These are phyloP conservation scores for Talaromyces sp. DNA, from an alignment of 2,329 filamentous ascomycete species.

Conservation along the genomic window DNA sequence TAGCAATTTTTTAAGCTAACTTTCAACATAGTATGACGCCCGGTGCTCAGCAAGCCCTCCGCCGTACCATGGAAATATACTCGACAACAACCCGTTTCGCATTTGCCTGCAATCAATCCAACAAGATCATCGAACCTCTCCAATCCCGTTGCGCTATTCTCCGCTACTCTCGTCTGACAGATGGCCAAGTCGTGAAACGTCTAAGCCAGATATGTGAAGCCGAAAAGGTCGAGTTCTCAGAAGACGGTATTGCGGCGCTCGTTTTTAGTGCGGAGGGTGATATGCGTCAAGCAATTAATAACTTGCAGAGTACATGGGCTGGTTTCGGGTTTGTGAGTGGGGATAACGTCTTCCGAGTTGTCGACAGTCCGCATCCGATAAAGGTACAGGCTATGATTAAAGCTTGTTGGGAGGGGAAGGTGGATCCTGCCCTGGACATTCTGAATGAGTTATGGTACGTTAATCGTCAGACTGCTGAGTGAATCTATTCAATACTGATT, in stretches of 20 bases:
- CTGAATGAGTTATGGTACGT: conserved; percentile 81
- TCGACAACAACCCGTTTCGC: conserved; percentile 94
- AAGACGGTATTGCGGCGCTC: conserved; percentile 91
- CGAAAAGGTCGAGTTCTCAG: conserved; percentile 83
- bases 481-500: background rate
- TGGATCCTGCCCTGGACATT: conserved; percentile 80
- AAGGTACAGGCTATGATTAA: conserved; percentile 99
- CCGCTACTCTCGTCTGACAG: conserved; percentile 86
- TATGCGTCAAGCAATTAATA: conserved; percentile 99
- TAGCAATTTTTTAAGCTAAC: background rate
- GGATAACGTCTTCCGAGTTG: conserved; percentile 96
- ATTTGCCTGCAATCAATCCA: conserved; percentile 97
- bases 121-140: conserved; percentile 99
- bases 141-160: conserved; percentile 96
- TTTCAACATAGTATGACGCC: conserved; percentile 70
- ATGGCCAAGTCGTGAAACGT: conserved; percentile 86
- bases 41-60: conserved; percentile 89
- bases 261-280: conserved; percentile 97
- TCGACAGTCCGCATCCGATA: conserved; percentile 94
- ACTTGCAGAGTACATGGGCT: conserved; percentile 86
- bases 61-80: conserved; percentile 98
- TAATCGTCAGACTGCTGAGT: too few species aligned
- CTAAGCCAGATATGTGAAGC: conserved; percentile 89
- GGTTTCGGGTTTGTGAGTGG: conserved; percentile 97
- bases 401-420: conserved; percentile 86